Evolutionary conservation across 805 yeast species (phyloP), one percentile per base, ranked within the genome.

Genomic region (Metschnikowia chrysomelidarum): DNA sequence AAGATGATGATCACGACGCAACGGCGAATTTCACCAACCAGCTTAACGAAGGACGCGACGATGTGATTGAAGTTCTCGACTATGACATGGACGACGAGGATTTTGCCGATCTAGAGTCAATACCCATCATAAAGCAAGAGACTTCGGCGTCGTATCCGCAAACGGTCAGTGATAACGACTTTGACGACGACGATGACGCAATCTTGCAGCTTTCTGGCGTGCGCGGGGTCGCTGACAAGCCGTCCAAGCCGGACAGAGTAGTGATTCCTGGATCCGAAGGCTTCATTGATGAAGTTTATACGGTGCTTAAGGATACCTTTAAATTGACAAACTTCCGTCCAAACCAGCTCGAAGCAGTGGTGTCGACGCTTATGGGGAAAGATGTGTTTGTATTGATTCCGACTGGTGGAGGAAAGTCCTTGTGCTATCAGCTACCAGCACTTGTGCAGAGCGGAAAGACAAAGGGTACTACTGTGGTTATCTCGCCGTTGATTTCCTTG

Each of bases 301-400:
- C 59, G 2, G 74, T 76, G 8, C 64, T 93, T 20, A 67, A 69
- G 15, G 58, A 70, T 5, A 73, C 70, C 4, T 93, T 93, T 62
- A 74, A 78, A 20, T 59, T 93, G 21, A 53, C 62, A 4, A 68
- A 72, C 2, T 93, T 93, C 58, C 71, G 98, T 38, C 74, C 79
- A 4, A 85, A 91, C 56, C 98, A 93, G 54, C 60, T 82, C 23
- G 93, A 87, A 36, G 98, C 97, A 0, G 76, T 93, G 5, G 78
- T 82, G 50, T 81, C 95, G 1, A 81, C 86, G 19, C 53, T 81
- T 19, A 56, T 73, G 4, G 96, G 96, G 1, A 71, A 74, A 27
- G 98, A 93, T 57, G 95, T 86, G 0, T 87, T 93, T 62, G 97
- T 93, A 2, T 67, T 93, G 49, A 91, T 93, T 96, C 98, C 98